These are phyloP conservation scores for Ophiosphaerella korrae DNA, from an alignment of 2,329 filamentous ascomycete genomes.

Conservation along the genomic window DNA sequence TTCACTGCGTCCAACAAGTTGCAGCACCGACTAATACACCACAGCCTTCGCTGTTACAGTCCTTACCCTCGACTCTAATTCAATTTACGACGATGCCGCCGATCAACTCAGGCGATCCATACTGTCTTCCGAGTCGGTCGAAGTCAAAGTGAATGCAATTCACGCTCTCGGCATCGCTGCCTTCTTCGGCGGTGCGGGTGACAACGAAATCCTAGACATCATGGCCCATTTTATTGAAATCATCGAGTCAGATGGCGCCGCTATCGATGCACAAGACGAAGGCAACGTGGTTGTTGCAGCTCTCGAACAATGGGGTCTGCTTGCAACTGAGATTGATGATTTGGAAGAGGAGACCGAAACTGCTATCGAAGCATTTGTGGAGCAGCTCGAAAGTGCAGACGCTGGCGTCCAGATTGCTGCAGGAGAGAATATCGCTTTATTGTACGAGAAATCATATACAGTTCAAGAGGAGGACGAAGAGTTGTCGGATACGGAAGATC, in stretches of 20 bases:
- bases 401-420: constrained; percentile 76
- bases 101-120: constrained; percentile 65
- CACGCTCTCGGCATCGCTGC: constrained; percentile 73
- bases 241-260: constrained; percentile 76
- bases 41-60: constrained; percentile 70
- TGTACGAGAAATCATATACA: constrained; percentile 76
- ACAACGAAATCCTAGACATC: constrained; percentile 70
- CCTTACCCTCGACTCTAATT: constrained; percentile 68
- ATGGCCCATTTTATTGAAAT: constrained; percentile 80
- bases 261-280: constrained; percentile 72
- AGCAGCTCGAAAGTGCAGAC: constrained; percentile 80
- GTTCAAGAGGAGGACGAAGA: constrained; percentile 63
- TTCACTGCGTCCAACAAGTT: not conserved
- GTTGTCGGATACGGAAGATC: constrained; percentile 55
- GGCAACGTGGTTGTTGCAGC: constrained; percentile 74
- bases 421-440: constrained; percentile 78
- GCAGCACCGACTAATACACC: constrained; percentile 15
- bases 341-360: constrained; percentile 71
- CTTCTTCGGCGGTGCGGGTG: constrained; percentile 75
- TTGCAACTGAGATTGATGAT: constrained; percentile 78
- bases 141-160: constrained; percentile 73
- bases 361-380: constrained; percentile 79
- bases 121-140: constrained; percentile 67
- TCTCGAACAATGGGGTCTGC: constrained; percentile 77
- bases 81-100: constrained; percentile 67